Conservation (phyloP, 2,329 filamentous ascomycete species). For the Cladosporium sp. region DNA sequence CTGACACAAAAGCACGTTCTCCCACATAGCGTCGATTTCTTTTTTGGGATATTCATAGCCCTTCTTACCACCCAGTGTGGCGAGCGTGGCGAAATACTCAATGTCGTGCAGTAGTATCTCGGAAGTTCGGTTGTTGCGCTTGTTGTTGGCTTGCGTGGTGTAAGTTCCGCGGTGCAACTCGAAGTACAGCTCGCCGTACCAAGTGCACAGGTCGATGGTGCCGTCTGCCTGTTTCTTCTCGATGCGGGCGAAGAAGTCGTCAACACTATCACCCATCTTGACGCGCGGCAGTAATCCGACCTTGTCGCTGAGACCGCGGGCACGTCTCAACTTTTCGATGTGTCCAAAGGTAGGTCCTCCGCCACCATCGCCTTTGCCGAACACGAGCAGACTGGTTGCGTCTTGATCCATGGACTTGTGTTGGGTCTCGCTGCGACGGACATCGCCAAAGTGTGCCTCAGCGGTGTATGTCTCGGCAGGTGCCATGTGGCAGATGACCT, state of each 20-base stretch:
- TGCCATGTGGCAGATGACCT: constrained; percentile 97
- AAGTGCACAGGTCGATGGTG: constrained; percentile 78
- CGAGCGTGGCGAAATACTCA: constrained; percentile 83
- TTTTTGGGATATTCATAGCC: constrained; percentile 88
- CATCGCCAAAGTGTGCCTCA: constrained; percentile 90
- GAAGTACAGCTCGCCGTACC: constrained; percentile 98
- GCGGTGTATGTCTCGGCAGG: constrained; percentile 95
- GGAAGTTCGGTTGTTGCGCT: constrained; percentile 84
- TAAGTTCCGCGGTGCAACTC: constrained; percentile 96
- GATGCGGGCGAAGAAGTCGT: constrained; percentile 88
- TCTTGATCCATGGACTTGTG: constrained; percentile 97
- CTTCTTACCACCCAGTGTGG: constrained; percentile 66
- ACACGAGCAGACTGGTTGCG: constrained; percentile 84
- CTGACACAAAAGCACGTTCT: constrained; percentile 85
- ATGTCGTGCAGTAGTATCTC: constrained; percentile 85
- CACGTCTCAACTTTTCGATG: constrained; percentile 89
- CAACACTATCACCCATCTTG: constrained; percentile 85
- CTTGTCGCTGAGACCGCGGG: constrained; percentile 87
- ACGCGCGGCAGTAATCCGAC: constrained; percentile 81
- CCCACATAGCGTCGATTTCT: constrained; percentile 96
- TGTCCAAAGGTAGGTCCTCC: constrained; percentile 93
- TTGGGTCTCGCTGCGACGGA: constrained; percentile 83
- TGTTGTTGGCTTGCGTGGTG: constrained; percentile 97
- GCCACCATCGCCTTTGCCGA: constrained; percentile 94
- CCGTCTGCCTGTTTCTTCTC: constrained; percentile 69